A percentile compares a stretch with the other conserved stretches of the same genome.
Conservation (phyloP, 768 basidiomycete genomes). For the Russula lepida region DNA sequence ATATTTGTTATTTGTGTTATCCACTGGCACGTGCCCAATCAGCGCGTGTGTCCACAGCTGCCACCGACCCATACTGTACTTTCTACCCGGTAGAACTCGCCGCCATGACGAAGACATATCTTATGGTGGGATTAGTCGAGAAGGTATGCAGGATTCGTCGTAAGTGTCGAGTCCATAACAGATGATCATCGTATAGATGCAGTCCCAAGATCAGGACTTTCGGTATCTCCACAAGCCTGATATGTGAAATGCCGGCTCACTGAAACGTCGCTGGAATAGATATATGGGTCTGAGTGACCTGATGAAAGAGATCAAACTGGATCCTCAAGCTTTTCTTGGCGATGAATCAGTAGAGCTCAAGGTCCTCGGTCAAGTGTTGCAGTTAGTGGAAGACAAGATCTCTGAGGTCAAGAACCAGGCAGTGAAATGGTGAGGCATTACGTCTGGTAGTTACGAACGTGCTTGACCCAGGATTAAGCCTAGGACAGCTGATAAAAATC, state of each 20-base stretch:
- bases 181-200: slow-evolving; percentile 48
- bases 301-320: slow-evolving; percentile 78
- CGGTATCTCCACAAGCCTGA: slow-evolving; percentile 40
- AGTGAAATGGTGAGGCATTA: slow-evolving; percentile 70
- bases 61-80: background rate
- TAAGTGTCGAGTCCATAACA: background rate
- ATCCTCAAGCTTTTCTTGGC: slow-evolving; percentile 64
- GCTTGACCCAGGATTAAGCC: slow-evolving; percentile 34
- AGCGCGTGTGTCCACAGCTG: too few relatives aligned
- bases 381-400: slow-evolving; percentile 87
- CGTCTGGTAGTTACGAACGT: background rate
- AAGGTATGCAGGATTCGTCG: slow-evolving; percentile 39
- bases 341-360: slow-evolving; percentile 84
- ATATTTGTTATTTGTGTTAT: too few relatives aligned
- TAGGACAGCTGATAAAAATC: slow-evolving; percentile 87
- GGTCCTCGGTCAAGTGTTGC: slow-evolving; percentile 74
- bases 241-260: slow-evolving; percentile 13
- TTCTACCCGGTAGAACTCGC: slow-evolving; percentile 2
- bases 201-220: slow-evolving; percentile 86
- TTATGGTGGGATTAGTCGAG: slow-evolving; percentile 79
- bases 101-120: slow-evolving; percentile 76
- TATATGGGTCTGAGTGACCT: slow-evolving; percentile 97
- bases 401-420: slow-evolving; percentile 98
- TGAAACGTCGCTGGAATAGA: slow-evolving; percentile 34
- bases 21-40: background rate